Percentiles rank a stretch among this genome's conserved stretches.
These are phyloP conservation scores for Puccinia polysora DNA, from an alignment of 1,284 basidiomycete genomes.

Conservation along the genomic window DNA sequence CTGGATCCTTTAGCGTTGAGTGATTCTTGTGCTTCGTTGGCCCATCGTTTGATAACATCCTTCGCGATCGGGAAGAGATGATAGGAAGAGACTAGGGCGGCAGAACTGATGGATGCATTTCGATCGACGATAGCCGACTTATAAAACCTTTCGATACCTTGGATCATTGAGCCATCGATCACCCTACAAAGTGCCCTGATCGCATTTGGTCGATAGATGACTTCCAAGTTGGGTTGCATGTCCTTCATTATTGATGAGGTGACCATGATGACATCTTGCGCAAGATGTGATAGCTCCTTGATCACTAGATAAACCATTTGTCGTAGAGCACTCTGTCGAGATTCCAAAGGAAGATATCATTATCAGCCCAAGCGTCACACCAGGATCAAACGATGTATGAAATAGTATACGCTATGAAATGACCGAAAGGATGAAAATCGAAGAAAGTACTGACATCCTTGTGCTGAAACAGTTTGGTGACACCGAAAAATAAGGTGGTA, in stretches of 20 bases:
- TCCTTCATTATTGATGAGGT: constrained; percentile 99
- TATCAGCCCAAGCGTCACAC: neutral
- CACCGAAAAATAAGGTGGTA: constrained; percentile 96
- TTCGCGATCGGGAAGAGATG: constrained; percentile 90
- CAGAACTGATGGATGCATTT: constrained; percentile 89
- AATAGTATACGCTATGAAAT: neutral
- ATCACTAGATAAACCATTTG: constrained; percentile 99
- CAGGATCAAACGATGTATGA: neutral
- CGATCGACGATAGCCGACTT: constrained; percentile 98
- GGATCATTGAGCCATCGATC: constrained; percentile 96
- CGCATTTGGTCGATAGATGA: constrained; percentile 96
- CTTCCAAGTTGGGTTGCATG: constrained; percentile 98
- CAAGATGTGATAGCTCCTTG: constrained; percentile 92
- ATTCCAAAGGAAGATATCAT: neutral
- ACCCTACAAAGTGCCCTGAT: constrained; percentile 94
- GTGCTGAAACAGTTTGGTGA: constrained; percentile 97
- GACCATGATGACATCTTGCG: constrained; percentile 99
- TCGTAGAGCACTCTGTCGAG: constrained; percentile 74
- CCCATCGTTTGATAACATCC: constrained; percentile 95
- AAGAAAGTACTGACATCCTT: constrained; percentile 74
- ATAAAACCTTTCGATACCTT: constrained; percentile 98
- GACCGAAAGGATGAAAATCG: neutral
- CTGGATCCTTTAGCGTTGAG: constrained; percentile 68
- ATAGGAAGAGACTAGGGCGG: constrained; percentile 93
- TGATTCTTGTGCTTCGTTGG: constrained; percentile 95